Percentiles rank a stretch among this genome's conserved stretches.
Evolutionary conservation across 2,329 filamentous ascomycete genomes (phyloP).

Genomic region (Tothia fuscella): DNA sequence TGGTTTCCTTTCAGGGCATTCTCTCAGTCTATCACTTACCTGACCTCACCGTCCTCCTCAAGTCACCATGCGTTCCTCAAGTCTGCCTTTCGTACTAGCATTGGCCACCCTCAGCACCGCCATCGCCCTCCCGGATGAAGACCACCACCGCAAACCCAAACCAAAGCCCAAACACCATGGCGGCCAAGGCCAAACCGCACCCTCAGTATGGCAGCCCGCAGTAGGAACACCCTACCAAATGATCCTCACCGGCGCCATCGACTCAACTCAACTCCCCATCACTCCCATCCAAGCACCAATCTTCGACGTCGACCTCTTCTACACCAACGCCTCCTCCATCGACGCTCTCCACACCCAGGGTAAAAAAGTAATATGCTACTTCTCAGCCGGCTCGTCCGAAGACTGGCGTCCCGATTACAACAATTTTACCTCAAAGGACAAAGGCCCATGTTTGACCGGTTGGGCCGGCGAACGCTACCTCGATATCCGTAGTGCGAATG

Average conservation of each 20-base stretch:
- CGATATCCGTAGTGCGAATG: conserved; percentile 15
- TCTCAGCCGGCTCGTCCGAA: conserved; percentile 18
- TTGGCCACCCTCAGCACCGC: too few relatives aligned
- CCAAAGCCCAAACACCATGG: too few relatives aligned
- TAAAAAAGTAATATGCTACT: conserved; percentile 41
- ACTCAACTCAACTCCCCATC: neutral
- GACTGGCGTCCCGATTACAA: conserved; percentile 17
- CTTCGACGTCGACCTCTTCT: conserved; percentile 46
- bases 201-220: conserved; percentile 1
- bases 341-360: conserved; percentile 20
- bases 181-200: too few relatives aligned
- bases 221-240: neutral
- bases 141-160: too few relatives aligned
- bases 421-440: conserved; percentile 13
- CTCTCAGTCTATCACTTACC: too few relatives aligned
- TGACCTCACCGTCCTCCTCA: too few relatives aligned
- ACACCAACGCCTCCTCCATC: neutral
- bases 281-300: neutral
- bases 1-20: too few relatives aligned
- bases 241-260: neutral
- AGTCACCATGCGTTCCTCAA: too few relatives aligned
- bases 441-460: conserved; percentile 16
- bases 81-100: too few relatives aligned
- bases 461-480: conserved; percentile 19
- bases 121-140: too few relatives aligned